These are phyloP conservation scores for Xylaria sp. DNA, from an alignment of 2,329 filamentous ascomycete genomes.

Conservation along the genomic window DNA sequence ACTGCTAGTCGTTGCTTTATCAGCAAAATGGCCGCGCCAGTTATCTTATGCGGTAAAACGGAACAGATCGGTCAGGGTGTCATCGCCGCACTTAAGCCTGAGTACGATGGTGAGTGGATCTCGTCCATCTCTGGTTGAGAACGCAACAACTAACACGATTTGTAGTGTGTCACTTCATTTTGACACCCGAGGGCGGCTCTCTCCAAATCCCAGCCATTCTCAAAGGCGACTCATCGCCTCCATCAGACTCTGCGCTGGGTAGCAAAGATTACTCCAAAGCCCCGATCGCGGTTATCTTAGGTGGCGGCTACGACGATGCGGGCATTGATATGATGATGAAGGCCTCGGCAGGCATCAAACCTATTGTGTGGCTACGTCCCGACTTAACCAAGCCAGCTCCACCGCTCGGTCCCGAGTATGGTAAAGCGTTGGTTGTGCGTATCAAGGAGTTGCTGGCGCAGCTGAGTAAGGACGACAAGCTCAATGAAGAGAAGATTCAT, in stretches of 20 bases:
- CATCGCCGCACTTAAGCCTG: conserved; percentile 40
- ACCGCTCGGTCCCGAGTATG: too few species aligned
- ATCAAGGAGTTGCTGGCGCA: too few species aligned
- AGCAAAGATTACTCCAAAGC: conserved; percentile 39
- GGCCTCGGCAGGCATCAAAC: not conserved
- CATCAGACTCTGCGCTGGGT: conserved; percentile 37
- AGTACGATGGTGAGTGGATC: conserved; percentile 40
- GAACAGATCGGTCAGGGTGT: conserved; percentile 38
- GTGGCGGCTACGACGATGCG: conserved; percentile 40
- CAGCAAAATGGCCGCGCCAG: conserved; percentile 33
- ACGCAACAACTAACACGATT: not conserved
- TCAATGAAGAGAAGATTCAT: too few species aligned
- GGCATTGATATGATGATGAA: not conserved
- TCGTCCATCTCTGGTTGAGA: too few species aligned
- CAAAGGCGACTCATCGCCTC: conserved; percentile 29
- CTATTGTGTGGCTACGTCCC: too few species aligned
- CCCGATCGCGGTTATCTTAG: conserved; percentile 38
- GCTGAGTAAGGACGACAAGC: too few species aligned
- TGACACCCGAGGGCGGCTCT: conserved; percentile 33
- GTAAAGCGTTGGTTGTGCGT: too few species aligned
- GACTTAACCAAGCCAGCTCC: too few species aligned
- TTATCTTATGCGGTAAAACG: conserved; percentile 43
- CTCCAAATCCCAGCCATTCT: conserved; percentile 37
- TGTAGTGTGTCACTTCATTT: conserved; percentile 43
- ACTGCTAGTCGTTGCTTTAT: not conserved